Conservation (phyloP, 129 eudicot genomes). For the Solidago caesia region DNA sequence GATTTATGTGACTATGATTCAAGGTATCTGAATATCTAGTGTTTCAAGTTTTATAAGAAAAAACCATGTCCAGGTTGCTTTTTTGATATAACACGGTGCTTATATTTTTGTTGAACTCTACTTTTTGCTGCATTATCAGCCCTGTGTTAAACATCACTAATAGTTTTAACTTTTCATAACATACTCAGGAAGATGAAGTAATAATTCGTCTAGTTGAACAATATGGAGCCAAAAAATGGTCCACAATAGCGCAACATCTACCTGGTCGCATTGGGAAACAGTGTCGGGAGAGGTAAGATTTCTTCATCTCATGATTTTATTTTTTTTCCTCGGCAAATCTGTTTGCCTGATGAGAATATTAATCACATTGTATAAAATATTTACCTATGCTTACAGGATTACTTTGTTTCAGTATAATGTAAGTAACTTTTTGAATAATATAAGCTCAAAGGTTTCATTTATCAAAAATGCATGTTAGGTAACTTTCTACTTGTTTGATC, state of each 20-base stretch:
- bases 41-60: no score
- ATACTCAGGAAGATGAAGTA: slow-evolving; percentile 82
- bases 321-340: not conserved
- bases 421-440: no score
- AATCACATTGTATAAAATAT: not conserved
- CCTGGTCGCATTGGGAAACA: slow-evolving; percentile 99
- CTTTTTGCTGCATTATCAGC: not conserved
- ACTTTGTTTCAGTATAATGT: no score
- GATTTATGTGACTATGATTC: no score
- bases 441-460: no score
- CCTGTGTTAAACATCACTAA: slow-evolving; percentile 8
- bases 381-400: no score
- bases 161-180: not conserved
- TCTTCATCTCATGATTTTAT: slow-evolving; percentile 16
- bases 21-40: no score
- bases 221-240: slow-evolving; percentile 96
- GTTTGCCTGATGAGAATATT: not conserved
- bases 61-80: not conserved
- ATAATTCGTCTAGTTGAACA: slow-evolving; percentile 75
- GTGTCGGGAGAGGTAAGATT: slow-evolving; percentile 88
- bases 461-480: no score
- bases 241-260: slow-evolving; percentile 86
- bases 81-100: not conserved
- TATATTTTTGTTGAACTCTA: not conserved
- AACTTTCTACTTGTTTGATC: no score